Percentiles rank a stretch among this genome's conserved stretches.
phyloP scores from a whole-genome alignment of 1,284 basidiomycete genomes.

The Ceratobasidium sp. region DNA sequence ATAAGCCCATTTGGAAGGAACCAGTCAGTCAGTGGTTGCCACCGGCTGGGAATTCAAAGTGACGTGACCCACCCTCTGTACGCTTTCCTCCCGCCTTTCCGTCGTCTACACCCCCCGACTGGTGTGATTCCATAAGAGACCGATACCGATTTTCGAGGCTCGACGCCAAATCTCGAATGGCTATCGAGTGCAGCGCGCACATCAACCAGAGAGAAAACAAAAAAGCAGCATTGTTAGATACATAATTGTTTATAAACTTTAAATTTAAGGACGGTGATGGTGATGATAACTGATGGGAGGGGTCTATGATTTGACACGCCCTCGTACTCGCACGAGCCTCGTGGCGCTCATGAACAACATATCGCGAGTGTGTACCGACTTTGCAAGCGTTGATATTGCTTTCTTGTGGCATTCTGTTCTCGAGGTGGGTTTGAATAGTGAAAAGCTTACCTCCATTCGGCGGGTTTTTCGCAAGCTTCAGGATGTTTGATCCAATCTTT shows the following conservation, averaged over 20 bases:
- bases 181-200: conserved; percentile 59
- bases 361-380: conserved; percentile 23
- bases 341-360: conserved; percentile 34
- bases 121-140: conserved; percentile 29
- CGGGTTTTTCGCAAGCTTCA: conserved; percentile 74
- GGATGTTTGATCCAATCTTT: conserved; percentile 79
- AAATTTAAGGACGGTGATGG: conserved; percentile 25
- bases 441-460: conserved; percentile 71
- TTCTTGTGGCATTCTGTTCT: conserved; percentile 10
- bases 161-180: conserved; percentile 89
- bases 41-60: conserved; percentile 51
- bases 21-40: conserved; percentile 12
- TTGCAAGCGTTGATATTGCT: conserved; percentile 12
- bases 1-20: too few species aligned
- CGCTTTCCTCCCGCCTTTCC: conserved; percentile 62
- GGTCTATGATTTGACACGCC: conserved; percentile 24
- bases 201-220: conserved; percentile 56
- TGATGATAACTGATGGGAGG: conserved; percentile 27
- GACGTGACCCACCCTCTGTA: conserved; percentile 76
- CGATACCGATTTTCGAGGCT: conserved; percentile 85
- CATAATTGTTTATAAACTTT: conserved; percentile 56
- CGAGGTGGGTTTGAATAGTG: conserved; percentile 14
- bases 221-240: conserved; percentile 71
- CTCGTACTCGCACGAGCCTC: conserved; percentile 21
- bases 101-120: conserved; percentile 4